These are phyloP conservation scores for Plenodomus biglobosus DNA, from an alignment of 2,329 filamentous ascomycete genomes.

Conservation along the genomic window DNA sequence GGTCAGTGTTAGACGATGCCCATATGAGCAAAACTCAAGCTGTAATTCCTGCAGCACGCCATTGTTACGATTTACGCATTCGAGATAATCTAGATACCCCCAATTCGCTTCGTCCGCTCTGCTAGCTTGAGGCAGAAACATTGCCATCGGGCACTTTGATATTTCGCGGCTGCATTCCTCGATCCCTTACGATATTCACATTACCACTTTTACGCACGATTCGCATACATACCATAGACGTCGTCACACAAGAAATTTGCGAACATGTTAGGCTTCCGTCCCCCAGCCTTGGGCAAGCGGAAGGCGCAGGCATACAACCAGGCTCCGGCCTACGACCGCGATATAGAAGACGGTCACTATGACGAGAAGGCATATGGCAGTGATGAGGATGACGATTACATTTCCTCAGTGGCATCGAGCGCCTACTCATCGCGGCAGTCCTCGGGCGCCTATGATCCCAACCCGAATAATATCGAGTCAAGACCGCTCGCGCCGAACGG, in stretches of 20 bases:
- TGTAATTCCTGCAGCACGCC: neutral
- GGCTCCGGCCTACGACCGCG: constrained; percentile 31
- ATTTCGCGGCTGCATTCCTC: neutral
- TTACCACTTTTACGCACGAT: neutral
- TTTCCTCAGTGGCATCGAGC: constrained; percentile 47
- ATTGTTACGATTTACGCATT: neutral
- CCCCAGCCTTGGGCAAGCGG: constrained; percentile 42
- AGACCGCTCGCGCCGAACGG: constrained; percentile 21
- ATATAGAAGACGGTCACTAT: constrained; percentile 38
- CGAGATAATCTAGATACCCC: neutral
- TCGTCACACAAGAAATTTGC: neutral
- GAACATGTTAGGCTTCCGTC: constrained; percentile 42
- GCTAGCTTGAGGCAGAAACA: neutral
- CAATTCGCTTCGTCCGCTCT: neutral
- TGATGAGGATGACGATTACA: constrained; percentile 38
- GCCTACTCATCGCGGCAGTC: constrained; percentile 58
- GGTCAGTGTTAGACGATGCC: neutral
- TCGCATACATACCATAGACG: constrained; percentile 1
- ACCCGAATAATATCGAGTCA: constrained; percentile 31
- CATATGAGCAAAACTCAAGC: neutral
- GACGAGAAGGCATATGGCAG: constrained; percentile 46
- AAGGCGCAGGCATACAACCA: constrained; percentile 38
- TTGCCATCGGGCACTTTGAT: neutral
- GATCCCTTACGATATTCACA: neutral
- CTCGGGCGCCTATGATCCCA: constrained; percentile 31